A percentile compares a stretch with the other conserved stretches of the same genome.
phyloP scores from a whole-genome alignment of 495 filamentous ascomycete genomes.

The Podospora fimiseda region DNA sequence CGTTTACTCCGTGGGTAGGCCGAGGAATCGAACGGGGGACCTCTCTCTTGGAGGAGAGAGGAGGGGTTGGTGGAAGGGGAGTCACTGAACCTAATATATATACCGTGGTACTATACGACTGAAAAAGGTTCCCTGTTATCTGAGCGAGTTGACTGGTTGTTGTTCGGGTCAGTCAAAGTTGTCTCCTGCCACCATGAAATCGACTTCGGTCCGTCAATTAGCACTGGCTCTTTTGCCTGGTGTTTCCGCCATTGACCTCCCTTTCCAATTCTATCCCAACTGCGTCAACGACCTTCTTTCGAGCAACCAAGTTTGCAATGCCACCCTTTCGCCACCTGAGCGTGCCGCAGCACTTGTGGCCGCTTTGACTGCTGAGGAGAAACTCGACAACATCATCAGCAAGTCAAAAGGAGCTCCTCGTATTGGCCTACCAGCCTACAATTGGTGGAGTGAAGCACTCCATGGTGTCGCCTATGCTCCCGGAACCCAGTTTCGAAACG shows the following conservation, averaged over 20 bases:
- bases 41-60: too few species aligned
- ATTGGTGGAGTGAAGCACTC: constrained; percentile 50
- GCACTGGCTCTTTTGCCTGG: not conserved
- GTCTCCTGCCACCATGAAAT: constrained; percentile 3
- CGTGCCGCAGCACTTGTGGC: constrained; percentile 35
- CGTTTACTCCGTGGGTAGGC: too few species aligned
- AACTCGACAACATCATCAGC: constrained; percentile 33
- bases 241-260: constrained; percentile 2
- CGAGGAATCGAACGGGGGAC: too few species aligned
- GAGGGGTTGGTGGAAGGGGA: too few species aligned
- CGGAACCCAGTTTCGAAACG: constrained; percentile 29
- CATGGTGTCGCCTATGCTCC: constrained; percentile 39
- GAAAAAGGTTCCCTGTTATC: too few species aligned
- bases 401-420: constrained; percentile 30
- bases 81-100: too few species aligned
- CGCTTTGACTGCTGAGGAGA: constrained; percentile 36
- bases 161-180: too few species aligned
- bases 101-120: too few species aligned
- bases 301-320: constrained; percentile 44
- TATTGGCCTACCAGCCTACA: constrained; percentile 39
- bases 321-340: constrained; percentile 37
- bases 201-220: not conserved
- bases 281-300: constrained; percentile 30
- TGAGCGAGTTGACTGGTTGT: too few species aligned
- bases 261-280: constrained; percentile 29